Conservation (phyloP, 495 filamentous ascomycete species). For the Aspergillus indologenus region DNA sequence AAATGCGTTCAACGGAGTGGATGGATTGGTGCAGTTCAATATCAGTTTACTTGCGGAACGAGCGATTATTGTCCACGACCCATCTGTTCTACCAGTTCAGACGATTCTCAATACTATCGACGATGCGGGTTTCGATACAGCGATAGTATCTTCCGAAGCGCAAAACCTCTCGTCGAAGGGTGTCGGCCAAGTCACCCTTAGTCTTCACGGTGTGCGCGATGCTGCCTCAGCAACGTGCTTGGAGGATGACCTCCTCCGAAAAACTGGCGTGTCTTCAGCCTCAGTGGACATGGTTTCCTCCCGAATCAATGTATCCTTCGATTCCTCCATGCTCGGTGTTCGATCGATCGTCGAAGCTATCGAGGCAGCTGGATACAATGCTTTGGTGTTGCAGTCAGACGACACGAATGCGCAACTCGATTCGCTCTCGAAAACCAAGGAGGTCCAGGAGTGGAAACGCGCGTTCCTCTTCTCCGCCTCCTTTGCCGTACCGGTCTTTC, state of each 20-base stretch:
- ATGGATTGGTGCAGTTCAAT: conserved; percentile 82
- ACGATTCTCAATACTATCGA: conserved; percentile 63
- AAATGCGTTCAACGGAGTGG: conserved; percentile 71
- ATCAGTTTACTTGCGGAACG: conserved; percentile 91
- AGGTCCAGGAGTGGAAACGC: conserved; percentile 86
- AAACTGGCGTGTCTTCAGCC: conserved; percentile 69
- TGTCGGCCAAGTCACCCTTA: conserved; percentile 61
- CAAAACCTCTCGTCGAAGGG: conserved; percentile 34
- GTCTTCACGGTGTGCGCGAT: conserved; percentile 76
- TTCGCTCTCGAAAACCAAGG: conserved; percentile 91
- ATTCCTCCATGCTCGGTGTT: conserved; percentile 68
- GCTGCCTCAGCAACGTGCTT: conserved; percentile 65
- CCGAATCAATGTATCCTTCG: conserved; percentile 65
- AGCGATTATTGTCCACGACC: conserved; percentile 84
- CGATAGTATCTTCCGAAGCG: conserved; percentile 55
- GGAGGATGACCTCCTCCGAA: conserved; percentile 61
- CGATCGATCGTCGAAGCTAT: conserved; percentile 78
- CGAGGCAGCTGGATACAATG: conserved; percentile 79
- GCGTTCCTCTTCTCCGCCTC: conserved; percentile 70
- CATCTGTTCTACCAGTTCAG: conserved; percentile 61
- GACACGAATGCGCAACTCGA: conserved; percentile 97
- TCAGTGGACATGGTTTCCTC: conserved; percentile 67
- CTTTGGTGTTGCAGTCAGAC: conserved; percentile 82
- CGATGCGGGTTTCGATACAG: conserved; percentile 85
- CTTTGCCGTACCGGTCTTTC: conserved; percentile 89